Evolutionary conservation across 2,329 filamentous ascomycete species (phyloP).

Genomic region (Pleoardoris graminearum): DNA sequence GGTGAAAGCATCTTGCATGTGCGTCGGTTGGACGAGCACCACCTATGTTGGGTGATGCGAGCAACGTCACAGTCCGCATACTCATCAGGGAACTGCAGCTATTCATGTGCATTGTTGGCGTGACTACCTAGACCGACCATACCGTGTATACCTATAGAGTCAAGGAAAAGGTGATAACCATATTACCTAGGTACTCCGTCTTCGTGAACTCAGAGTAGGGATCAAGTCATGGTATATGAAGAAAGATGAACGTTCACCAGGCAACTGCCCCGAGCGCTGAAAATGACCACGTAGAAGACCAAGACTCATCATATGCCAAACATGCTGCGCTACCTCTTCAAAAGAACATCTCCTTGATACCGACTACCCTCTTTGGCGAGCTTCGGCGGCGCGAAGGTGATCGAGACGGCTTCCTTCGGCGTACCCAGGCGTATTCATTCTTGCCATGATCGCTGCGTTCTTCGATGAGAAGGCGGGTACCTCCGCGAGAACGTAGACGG

Average conservation of each 20-base stretch:
- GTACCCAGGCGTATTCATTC: conserved; percentile 53
- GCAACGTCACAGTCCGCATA: neutral
- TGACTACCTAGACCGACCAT: neutral
- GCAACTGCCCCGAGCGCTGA: neutral
- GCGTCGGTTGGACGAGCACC: neutral
- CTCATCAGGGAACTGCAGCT: neutral
- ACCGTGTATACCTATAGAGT: too few relatives aligned
- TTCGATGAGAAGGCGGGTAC: conserved; percentile 48
- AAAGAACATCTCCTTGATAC: conserved; percentile 40
- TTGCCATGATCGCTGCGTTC: conserved; percentile 43
- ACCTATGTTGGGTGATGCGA: neutral
- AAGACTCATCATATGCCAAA: neutral
- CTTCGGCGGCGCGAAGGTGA: conserved; percentile 37
- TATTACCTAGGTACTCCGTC: too few relatives aligned
- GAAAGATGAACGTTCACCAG: neutral
- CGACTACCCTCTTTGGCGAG: conserved; percentile 36
- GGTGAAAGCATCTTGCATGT: conserved; percentile 16
- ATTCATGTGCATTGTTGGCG: neutral
- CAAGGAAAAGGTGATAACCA: too few relatives aligned
- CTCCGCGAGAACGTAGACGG: conserved; percentile 44
- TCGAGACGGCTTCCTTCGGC: conserved; percentile 35
- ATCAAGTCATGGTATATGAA: neutral
- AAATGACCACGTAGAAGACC: neutral
- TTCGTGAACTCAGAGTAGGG: neutral
- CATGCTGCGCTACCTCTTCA: conserved; percentile 6